Evolutionary conservation across 192 early-diverging fungal species (phyloP), one percentile per base, ranked within the genome.

Genomic region (Hyaloraphidium curvatum): DNA sequence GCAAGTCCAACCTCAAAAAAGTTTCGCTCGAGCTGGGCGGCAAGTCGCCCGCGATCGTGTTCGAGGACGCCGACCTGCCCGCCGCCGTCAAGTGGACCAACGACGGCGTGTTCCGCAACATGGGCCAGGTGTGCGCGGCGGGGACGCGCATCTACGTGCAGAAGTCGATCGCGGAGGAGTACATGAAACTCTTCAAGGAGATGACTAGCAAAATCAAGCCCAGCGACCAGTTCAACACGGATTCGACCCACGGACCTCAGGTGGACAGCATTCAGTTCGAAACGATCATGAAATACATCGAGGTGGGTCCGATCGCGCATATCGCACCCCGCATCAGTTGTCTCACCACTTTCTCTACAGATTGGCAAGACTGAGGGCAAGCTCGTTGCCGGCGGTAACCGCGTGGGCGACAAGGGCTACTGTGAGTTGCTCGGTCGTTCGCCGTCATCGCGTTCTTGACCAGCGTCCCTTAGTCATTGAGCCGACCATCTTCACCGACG

Each of bases 401-500:
- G 43, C 7, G 14, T 48, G 25, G 43, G 43, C 7, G 14, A 14
- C 43, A 48, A 48, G 23, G 43, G 43, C 7, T 48, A 21, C 43
- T 48, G 43, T 48, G 43, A 48, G 43, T 48, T 19, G 7, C 35
- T 11, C 11, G 11, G 17, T 17, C 11, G 11, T 13, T 17, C 11
- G 35, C 35, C 35, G 35, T 37, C 17, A 11, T 37, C 35, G 35
- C 35, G 17, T 11, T 37, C 11, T 17, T 66, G 59, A n/a, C n/a
- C n/a, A n/a, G n/a, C n/a, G n/a, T n/a, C n/a, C n/a, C 23, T 14
- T 19, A 48, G 72, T 74, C 62, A 56, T 76, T 43, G 48, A 68
- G 33, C 79, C 79, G 0, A 80, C 82, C 0, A 40, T 84, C n/a
- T 74, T 75, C 30, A 54, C 50, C 51, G 57, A 71, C 29, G 72